Base-by-base conservation (phyloP, 768 basidiomycete species). In the Pleurotus sapidus region DNA sequence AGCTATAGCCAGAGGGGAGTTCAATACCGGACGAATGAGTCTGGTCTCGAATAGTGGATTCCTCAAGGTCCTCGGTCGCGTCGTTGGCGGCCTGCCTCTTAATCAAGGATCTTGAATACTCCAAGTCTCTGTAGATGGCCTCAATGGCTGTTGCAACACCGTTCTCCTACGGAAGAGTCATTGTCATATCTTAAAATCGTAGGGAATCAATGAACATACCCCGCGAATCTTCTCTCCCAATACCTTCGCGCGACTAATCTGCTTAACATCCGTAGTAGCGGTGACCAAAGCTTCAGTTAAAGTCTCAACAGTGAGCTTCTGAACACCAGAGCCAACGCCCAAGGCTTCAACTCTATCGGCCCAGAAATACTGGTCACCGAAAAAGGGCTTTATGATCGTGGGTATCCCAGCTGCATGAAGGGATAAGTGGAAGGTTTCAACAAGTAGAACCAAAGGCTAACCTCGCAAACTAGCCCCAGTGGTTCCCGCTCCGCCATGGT, bases 331-430 rank as follows among this genome's bases (percentile, higher is more conserved):
- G 46, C 96, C 97, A 49, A 98, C 85, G 38, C 95, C 95, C 42
- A 99, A 80, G 2, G 95, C 93, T 70, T 97, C 94, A n/a, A 98
- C 93, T 25, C 96, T 88, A 70, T 99, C 93, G 3, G 93, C 93
- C 94, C 94, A 98, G 74, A 98, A 96, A 69, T 89, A 93, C 65
- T 98, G 95, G 69, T 98, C 95, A 2, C 97, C 96, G 65, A 98
- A 99, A 82, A 98, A 99, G 0, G 97, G 96, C 61, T 87, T 88
- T 68, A 98, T 93, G 64, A 99, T 90, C 1, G 95, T 98, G 1
- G 97, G 96, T 53, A 94, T 90, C 6, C 93, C 94, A 59, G 93
- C 93, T 91, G 64, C 6, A 47, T 23, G 6, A 46, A 14, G 18
- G 12, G 17, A 18, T 56, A 27, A 23, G 17, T 20, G 42, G 1